These are phyloP conservation scores for Capillidium rhysosporum DNA, from an alignment of 371 early-diverging fungal genomes.

Conservation along the genomic window DNA sequence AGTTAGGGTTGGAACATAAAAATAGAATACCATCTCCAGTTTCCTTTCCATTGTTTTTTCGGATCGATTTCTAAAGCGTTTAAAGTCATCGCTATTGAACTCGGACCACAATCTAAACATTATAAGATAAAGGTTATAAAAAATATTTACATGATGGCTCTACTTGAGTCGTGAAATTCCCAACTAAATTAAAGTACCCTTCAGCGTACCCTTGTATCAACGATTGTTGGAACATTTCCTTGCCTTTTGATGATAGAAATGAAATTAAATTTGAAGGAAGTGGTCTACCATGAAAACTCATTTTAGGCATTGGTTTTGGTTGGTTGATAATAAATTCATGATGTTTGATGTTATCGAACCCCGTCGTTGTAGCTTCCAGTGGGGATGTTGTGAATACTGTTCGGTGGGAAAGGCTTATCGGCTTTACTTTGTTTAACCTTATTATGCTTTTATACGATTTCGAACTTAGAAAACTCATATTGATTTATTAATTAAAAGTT, in stretches of 20 bases:
- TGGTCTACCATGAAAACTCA: background rate
- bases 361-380: too few relatives aligned
- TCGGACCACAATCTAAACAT: constrained; percentile 26
- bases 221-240: constrained; percentile 51
- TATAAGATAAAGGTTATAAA: background rate
- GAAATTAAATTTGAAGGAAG: constrained; percentile 51
- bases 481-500: too few relatives aligned
- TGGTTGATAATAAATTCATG: too few relatives aligned
- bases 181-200: constrained; percentile 63
- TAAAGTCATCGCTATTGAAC: constrained; percentile 68
- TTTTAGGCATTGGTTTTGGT: too few relatives aligned
- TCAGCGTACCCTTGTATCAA: constrained; percentile 61
- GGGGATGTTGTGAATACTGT: too few relatives aligned
- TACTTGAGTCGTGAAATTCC: constrained; percentile 74
- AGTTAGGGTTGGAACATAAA: constrained; percentile 66
- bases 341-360: too few relatives aligned
- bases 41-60: constrained; percentile 71
- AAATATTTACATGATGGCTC: constrained; percentile 51
- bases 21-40: constrained; percentile 69
- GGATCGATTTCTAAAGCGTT: constrained; percentile 88
- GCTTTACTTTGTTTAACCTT: too few relatives aligned
- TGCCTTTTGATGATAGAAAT: constrained; percentile 59
- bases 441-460: too few relatives aligned
- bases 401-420: too few relatives aligned
- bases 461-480: too few relatives aligned